Evolutionary conservation across 2,329 filamentous ascomycete genomes (phyloP), one percentile per base, ranked within the genome.

Genomic region (Cadophora malorum): DNA sequence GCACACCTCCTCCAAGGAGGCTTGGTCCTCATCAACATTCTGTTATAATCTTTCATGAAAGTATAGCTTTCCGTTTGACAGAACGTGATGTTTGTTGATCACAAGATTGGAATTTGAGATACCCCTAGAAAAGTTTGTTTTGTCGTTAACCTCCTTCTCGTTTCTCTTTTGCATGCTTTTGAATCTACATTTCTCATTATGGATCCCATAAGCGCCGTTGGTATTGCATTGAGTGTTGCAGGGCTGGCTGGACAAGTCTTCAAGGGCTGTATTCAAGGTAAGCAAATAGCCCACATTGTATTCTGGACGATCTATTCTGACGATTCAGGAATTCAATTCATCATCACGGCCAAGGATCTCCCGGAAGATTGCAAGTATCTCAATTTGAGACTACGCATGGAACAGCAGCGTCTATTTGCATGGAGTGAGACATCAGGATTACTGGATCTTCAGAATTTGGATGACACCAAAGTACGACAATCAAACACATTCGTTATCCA

Each of bases 351-450:
- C n/a, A 75, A 80, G 55, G 80, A 81, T 56, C 82, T 83, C 65
- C 81, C 82, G n/a, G 79, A 84, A 68, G 81, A 83, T 58, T 83
- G 79, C 73, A 80, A 78, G 67, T 84, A 83, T 71, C 80, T 84
- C 67, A 83, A 83, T 68, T 72, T 84, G 70, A 79, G 83, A 61
- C 73, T 84, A 61, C 80, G 81, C 63, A 83, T 84, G 80, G 83
- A 84, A 72, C 82, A 85, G 74, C 82, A 84, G 69, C 78, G 83
- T 28, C 78, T 84, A 16, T 83, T 83, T 68, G 81, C 81, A 50
- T 84, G 83, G 82, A 83, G 81, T 69, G 82, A 84, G 70, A 81
- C 82, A 2, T 84, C 82, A 12, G 83, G 82, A 9, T 73, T 85
- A 21, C 76, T 84, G 14, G 82, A 83, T 66, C 75, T 83, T 14